Evolutionary conservation across 768 basidiomycete species (phyloP).

Genomic region (Termitomyces sp.): DNA sequence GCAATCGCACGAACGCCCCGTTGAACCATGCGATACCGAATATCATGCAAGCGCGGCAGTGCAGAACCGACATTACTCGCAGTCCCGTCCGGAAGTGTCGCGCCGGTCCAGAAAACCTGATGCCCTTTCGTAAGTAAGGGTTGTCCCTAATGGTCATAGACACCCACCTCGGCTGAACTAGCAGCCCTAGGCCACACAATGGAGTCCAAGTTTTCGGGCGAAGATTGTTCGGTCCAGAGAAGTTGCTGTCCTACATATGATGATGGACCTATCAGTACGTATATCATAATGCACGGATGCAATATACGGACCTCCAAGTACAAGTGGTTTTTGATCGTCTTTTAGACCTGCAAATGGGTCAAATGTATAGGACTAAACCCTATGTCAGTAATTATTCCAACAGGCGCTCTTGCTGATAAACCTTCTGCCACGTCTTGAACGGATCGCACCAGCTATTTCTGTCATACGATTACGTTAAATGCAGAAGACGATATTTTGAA

Average conservation of each 20-base stretch:
- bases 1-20: conserved; percentile 41
- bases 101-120: conserved; percentile 67
- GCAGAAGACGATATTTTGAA: not conserved
- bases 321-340: conserved; percentile 39
- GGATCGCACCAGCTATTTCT: conserved; percentile 73
- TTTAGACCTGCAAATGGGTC: conserved; percentile 60
- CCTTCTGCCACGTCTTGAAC: conserved; percentile 78
- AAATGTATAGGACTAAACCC: conserved; percentile 55
- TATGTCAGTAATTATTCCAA: not conserved
- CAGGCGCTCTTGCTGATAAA: conserved; percentile 14
- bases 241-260: conserved; percentile 54
- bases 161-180: conserved; percentile 52
- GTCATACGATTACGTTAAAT: not conserved
- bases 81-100: conserved; percentile 30
- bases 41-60: conserved; percentile 43
- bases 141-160: not conserved
- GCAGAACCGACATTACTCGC: conserved; percentile 28
- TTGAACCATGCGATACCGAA: conserved; percentile 42
- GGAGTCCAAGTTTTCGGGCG: conserved; percentile 61
- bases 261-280: not conserved
- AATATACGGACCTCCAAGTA: conserved; percentile 55
- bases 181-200: conserved; percentile 73
- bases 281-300: not conserved
- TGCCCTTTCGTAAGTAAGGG: not conserved
- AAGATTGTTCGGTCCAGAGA: conserved; percentile 72